Evolutionary conservation across 306 rosid genomes (phyloP), one percentile per base, ranked within the genome.

Genomic region (Cucumis sativus): DNA sequence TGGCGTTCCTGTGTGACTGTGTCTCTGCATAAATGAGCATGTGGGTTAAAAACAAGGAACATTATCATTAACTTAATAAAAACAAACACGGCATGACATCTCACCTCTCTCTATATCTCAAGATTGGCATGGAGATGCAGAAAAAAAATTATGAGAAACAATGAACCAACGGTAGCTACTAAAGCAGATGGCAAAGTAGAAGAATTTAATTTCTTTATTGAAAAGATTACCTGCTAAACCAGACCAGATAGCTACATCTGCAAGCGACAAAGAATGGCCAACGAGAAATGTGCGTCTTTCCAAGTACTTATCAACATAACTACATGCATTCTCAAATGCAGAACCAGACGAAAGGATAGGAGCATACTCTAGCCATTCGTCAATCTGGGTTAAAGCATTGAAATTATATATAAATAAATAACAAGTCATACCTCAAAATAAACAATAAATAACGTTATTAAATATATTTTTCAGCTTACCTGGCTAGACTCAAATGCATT

Each of bases 211-310:
- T 67, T 20, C 54, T 41, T 65, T 66, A 39, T 10, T 40, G 25
- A 72, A 72, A 51, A 62, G 4, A 76, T 87, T 87, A 95, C 99
- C 97, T 76, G 92, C 91, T 80, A 95, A 92, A 78, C 90, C 86
- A 3, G 97, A 87, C 97, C 97, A 95, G 79, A 95, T 84, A 72
- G 91, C 93, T 64, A 95, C 8, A 82, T 92, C 99, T 56, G 99
- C 97, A 71, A 95, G 86, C 30, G 97, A 90, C 41, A 95, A 80
- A 49, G 81, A 88, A 45, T 80, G 64, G 52, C 86, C 86, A 30
- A 89, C 96, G 37, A 92, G 77, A 84, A 92, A 86, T 30, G 93
- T 88, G 17, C 82, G 82, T 75, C 78, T 80, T 84, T 75, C 88
- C 87, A 95, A 82, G 82, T 85, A 92, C 17, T 82, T 87, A 77